Conservation (phyloP, 257 asterid genomes). For the Fraxinus anomala region DNA sequence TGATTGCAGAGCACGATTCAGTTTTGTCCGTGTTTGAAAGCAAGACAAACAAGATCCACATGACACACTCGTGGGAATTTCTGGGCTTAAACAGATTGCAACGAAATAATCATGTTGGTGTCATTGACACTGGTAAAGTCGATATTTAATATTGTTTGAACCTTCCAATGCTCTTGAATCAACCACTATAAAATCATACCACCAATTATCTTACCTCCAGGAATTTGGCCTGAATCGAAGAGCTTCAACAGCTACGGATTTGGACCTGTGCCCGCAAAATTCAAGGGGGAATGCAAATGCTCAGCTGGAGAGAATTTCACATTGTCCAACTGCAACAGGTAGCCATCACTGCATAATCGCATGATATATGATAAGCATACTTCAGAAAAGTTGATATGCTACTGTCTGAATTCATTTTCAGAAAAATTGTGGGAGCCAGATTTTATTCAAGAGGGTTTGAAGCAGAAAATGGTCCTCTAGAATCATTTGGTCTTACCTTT, state of each 20-base stretch:
- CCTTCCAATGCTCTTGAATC: neutral
- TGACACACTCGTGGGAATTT: slow-evolving; percentile 61
- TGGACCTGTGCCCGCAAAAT: slow-evolving; percentile 51
- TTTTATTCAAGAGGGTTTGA: slow-evolving; percentile 47
- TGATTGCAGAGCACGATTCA: slow-evolving; percentile 41
- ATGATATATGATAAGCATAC: neutral
- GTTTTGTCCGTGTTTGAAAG: slow-evolving; percentile 53
- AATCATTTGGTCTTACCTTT: slow-evolving; percentile 39
- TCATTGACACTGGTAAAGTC: slow-evolving; percentile 48
- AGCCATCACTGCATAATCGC: slow-evolving; percentile 10
- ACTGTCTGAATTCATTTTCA: slow-evolving; percentile 27
- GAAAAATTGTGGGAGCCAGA: slow-evolving; percentile 66
- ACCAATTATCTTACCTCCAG: slow-evolving; percentile 31
- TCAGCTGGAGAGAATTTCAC: slow-evolving; percentile 54
- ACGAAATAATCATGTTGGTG: slow-evolving; percentile 42
- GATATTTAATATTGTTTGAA: slow-evolving; percentile 1
- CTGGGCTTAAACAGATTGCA: slow-evolving; percentile 36
- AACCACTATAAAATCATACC: neutral
- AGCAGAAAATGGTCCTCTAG: slow-evolving; percentile 46
- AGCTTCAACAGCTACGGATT: slow-evolving; percentile 53
- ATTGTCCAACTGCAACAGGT: slow-evolving; percentile 55
- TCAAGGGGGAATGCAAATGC: slow-evolving; percentile 63
- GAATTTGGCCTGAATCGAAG: slow-evolving; percentile 63
- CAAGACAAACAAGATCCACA: slow-evolving; percentile 41
- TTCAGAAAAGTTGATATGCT: slow-evolving; percentile 9